Conservation (phyloP, 169 alveolate genomes). For the Cryptosporidium parvum region DNA sequence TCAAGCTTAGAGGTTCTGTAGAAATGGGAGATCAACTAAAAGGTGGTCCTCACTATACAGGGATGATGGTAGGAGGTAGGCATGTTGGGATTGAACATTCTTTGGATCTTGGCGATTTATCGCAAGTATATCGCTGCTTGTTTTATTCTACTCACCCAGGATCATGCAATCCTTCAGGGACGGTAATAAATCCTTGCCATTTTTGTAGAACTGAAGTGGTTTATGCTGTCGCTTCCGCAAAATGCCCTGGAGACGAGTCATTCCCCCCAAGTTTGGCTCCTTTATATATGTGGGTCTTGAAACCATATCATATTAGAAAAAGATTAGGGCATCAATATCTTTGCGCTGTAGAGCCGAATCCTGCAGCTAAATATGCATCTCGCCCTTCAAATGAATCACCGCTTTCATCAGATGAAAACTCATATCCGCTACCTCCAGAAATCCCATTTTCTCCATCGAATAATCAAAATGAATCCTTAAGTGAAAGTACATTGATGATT, state of each 20-base stretch:
- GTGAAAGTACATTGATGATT: conserved; percentile 40
- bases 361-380: conserved; percentile 72
- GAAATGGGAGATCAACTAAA: conserved; percentile 22
- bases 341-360: conserved; percentile 75
- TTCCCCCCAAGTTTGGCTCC: conserved; percentile 77
- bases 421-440: conserved; percentile 68
- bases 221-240: conserved; percentile 74
- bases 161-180: conserved; percentile 72
- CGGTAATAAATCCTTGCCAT: conserved; percentile 73
- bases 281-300: conserved; percentile 68
- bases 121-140: conserved; percentile 56
- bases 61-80: conserved; percentile 75
- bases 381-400: conserved; percentile 25
- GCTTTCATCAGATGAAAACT: conserved; percentile 40
- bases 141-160: conserved; percentile 69
- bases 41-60: conserved; percentile 73
- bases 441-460: conserved; percentile 24
- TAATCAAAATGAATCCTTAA: not conserved
- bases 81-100: conserved; percentile 75
- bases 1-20: conserved; percentile 40
- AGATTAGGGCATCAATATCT: conserved; percentile 64
- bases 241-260: conserved; percentile 73
- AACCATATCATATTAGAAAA: conserved; percentile 64
- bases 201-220: conserved; percentile 75
- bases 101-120: conserved; percentile 65